Evolutionary conservation across 768 basidiomycete species (phyloP).

Genomic region (Dendrothele bispora): DNA sequence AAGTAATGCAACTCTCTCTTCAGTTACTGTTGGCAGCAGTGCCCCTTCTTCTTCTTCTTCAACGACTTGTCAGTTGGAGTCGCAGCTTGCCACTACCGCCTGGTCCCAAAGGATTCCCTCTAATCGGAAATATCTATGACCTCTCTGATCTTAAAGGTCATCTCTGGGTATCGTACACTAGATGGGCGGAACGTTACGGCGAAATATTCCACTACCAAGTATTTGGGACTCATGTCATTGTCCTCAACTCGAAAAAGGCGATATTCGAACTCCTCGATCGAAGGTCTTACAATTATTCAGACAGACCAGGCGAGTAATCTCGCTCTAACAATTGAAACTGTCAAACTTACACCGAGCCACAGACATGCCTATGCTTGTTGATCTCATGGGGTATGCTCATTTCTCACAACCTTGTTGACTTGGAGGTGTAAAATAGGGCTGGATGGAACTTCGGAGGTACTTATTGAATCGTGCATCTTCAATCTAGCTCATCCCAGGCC

Average conservation of each 20-base stretch:
- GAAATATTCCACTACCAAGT: slow-evolving; percentile 24
- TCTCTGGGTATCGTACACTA: slow-evolving; percentile 34
- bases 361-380: slow-evolving; percentile 14
- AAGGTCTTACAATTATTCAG: slow-evolving; percentile 36
- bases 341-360: not conserved
- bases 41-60: too few species aligned
- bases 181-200: slow-evolving; percentile 36
- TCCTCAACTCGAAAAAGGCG: slow-evolving; percentile 34
- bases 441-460: not conserved
- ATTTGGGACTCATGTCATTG: slow-evolving; percentile 28
- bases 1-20: too few species aligned
- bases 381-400: slow-evolving; percentile 11
- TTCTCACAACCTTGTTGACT: too few species aligned
- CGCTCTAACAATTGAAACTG: not conserved
- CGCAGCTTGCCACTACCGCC: slow-evolving; percentile 39
- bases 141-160: slow-evolving; percentile 28
- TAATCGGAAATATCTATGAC: slow-evolving; percentile 39
- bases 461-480: not conserved
- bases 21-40: too few species aligned
- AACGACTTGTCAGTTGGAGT: too few species aligned
- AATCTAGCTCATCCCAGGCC: slow-evolving; percentile 11
- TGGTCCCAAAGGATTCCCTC: slow-evolving; percentile 34
- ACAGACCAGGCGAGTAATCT: slow-evolving; percentile 22
- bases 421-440: too few species aligned
- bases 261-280: slow-evolving; percentile 35